phyloP scores from a whole-genome alignment of 352 stramenopile genomes.

The Globisporangium spiculum region DNA sequence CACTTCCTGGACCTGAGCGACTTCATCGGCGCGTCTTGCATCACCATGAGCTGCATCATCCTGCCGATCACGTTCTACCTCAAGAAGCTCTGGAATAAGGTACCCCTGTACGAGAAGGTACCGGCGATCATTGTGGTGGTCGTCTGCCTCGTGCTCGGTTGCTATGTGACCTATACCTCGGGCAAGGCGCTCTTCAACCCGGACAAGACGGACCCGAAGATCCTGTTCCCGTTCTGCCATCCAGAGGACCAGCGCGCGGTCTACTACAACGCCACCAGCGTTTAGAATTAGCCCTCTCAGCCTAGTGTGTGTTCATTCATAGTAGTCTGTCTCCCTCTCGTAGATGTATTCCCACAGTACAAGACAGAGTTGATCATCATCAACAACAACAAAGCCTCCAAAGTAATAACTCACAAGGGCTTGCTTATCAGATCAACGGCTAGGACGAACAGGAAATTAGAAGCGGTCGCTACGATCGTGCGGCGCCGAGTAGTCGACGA shows the following conservation, averaged over 20 bases:
- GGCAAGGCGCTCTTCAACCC: background rate
- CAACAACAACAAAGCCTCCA: background rate
- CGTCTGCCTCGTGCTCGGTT: conserved; percentile 12
- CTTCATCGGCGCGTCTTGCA: conserved; percentile 17
- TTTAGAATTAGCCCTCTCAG: background rate
- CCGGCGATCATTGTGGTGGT: conserved; percentile 55
- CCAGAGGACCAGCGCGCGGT: background rate
- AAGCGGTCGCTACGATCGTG: background rate
- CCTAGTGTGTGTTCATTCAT: background rate
- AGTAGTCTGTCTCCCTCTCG: background rate
- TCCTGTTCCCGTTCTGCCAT: background rate
- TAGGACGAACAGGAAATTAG: background rate
- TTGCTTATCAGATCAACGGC: background rate
- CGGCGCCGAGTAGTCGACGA: background rate
- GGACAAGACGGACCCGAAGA: background rate
- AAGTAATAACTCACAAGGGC: background rate
- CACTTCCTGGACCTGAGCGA: conserved; percentile 42
- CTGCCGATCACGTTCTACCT: conserved; percentile 1
- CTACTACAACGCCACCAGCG: background rate
- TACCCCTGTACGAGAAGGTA: conserved; percentile 73
- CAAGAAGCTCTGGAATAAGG: conserved; percentile 43
- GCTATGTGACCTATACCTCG: background rate
- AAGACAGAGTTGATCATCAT: background rate
- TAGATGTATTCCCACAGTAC: background rate
- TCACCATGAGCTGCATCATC: background rate